These are phyloP conservation scores for Nicotiana tomentosiformis DNA, from an alignment of 257 asterid species.

Conservation along the genomic window DNA sequence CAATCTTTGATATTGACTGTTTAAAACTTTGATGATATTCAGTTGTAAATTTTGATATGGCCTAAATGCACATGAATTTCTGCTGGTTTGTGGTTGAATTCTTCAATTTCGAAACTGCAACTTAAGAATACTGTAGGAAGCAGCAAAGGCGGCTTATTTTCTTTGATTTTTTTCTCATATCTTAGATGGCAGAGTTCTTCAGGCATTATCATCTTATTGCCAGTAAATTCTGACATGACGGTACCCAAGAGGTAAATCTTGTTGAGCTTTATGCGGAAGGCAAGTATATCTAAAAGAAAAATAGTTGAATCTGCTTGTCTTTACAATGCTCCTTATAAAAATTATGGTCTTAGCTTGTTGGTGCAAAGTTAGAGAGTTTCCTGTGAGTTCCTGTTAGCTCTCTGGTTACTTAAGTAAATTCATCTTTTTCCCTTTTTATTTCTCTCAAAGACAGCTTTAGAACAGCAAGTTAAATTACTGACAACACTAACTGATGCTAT, in stretches of 20 bases:
- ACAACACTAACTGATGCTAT: too few relatives aligned
- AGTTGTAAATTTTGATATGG: neutral
- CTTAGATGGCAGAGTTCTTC: neutral
- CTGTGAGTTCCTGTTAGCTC: too few relatives aligned
- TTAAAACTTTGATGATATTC: neutral
- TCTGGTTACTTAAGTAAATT: too few relatives aligned
- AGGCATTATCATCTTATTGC: neutral
- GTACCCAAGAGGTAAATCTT: neutral
- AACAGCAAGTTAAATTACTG: too few relatives aligned
- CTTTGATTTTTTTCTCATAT: neutral
- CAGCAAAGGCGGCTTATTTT: neutral
- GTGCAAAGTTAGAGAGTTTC: too few relatives aligned
- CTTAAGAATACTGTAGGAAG: neutral
- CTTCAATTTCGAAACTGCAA: neutral
- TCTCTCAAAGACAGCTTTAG: too few relatives aligned
- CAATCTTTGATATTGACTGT: too few relatives aligned
- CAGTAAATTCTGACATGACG: neutral
- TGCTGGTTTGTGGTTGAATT: neutral
- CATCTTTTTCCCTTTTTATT: too few relatives aligned
- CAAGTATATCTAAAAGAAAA: neutral
- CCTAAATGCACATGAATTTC: neutral
- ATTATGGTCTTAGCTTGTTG: too few relatives aligned
- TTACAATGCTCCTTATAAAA: too few relatives aligned
- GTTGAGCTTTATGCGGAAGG: neutral
- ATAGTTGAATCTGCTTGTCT: too few relatives aligned